Evolutionary conservation across 768 basidiomycete genomes (phyloP), one percentile per base, ranked within the genome.

Genomic region (Boletus sp.): DNA sequence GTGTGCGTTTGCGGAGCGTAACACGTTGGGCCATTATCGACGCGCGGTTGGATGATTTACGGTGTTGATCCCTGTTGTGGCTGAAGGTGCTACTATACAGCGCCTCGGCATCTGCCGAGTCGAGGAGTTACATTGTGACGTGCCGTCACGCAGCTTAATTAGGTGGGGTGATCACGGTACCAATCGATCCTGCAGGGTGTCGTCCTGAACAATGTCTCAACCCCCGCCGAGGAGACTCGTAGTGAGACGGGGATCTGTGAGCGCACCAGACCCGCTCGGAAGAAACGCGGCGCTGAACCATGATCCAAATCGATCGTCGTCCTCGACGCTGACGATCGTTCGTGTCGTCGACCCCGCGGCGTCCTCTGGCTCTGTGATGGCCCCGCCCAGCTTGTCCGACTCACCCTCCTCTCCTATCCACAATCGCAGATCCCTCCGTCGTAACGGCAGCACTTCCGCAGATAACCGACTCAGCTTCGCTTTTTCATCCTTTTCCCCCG

Each of bases 1-100:
- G 85, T 64, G 88, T 87, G 73, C 97, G 93, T 78, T 97, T 99
- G 80, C 97, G 90, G 79, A 99, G 93, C 68, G 94, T 97, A 69
- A 99, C 95, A 72, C 97, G 93, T 85, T 98, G 96, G 76, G 93
- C 93, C 96, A 98, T 98, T 76, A 47, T 66, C 50, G 56, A 56
- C 27, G 53, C 43, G 29, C 21, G 8, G 39, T 30, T 52, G 49
- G 32, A 41, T 54, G 33, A 38, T 46, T 32, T 25, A 21, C n/a
- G 6, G 14, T 11, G 37, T 38, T 9, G 14, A 5, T 25, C 1
- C 11, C 0, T 15, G 29, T 21, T 62, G 65, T 66, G 65, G 65
- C 65, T 66, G 64, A 47, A 45, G 14, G 19, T 56, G 44, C 11
- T 59, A 47, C 64, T 66, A 37, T 68, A 66, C 54, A 66, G 60